Evolutionary conservation across 2,329 filamentous ascomycete species (phyloP).

Genomic region (Epichloe gansuensis): DNA sequence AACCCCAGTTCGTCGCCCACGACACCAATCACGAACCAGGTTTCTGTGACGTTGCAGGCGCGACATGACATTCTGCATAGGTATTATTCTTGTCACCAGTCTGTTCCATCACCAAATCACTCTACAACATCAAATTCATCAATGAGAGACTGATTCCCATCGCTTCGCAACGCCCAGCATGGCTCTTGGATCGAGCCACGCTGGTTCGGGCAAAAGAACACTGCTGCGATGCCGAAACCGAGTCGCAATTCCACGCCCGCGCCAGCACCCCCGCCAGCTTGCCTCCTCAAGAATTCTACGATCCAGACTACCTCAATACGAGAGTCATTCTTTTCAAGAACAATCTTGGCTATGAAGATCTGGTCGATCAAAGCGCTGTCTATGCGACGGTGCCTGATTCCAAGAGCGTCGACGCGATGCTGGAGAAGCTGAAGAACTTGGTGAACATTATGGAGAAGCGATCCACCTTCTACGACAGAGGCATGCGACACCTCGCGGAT

Average conservation of each 20-base stretch:
- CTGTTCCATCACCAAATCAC: slow-evolving; percentile 2
- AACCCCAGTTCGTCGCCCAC: background rate
- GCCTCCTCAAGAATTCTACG: slow-evolving; percentile 41
- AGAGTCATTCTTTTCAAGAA: slow-evolving; percentile 46
- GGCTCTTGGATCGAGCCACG: slow-evolving; percentile 47
- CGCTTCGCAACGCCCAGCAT: slow-evolving; percentile 23
- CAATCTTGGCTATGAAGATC: slow-evolving; percentile 50
- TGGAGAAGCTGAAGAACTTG: slow-evolving; percentile 51
- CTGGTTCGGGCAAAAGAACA: slow-evolving; percentile 54
- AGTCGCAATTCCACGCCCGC: slow-evolving; percentile 69
- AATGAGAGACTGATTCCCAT: slow-evolving; percentile 4
- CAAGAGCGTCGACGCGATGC: slow-evolving; percentile 50
- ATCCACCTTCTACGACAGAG: slow-evolving; percentile 55
- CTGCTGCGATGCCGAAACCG: slow-evolving; percentile 50
- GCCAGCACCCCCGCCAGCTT: slow-evolving; percentile 35
- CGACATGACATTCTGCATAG: background rate
- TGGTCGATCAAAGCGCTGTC: slow-evolving; percentile 50
- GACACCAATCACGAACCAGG: background rate
- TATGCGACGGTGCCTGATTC: slow-evolving; percentile 49
- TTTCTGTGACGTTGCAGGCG: slow-evolving; percentile 3
- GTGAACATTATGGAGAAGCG: slow-evolving; percentile 56
- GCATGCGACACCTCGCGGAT: slow-evolving; percentile 58
- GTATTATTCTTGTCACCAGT: slow-evolving; percentile 1
- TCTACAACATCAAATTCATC: slow-evolving; percentile 5
- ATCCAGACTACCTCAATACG: slow-evolving; percentile 56